phyloP scores from a whole-genome alignment of 2,329 filamentous ascomycete genomes.

The Hawksworthiomyces lignivorus region DNA sequence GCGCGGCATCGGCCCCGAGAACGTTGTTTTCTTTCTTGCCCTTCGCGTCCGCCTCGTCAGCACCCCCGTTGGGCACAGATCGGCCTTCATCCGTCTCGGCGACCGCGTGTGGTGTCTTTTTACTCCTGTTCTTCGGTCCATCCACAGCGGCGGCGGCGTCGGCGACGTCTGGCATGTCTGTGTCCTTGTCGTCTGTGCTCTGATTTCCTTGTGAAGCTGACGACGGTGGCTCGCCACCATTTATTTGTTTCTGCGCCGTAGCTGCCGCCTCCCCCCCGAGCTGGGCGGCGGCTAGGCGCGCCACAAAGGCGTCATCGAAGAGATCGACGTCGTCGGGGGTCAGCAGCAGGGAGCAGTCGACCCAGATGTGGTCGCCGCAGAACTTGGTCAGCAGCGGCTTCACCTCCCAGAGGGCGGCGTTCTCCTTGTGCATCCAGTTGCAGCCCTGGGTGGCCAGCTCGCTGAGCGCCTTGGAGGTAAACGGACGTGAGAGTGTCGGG shows the following conservation, averaged over 20 bases:
- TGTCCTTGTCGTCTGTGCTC: neutral
- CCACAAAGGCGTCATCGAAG: slow-evolving; percentile 41
- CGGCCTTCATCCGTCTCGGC: neutral
- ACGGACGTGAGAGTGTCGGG: slow-evolving; percentile 66
- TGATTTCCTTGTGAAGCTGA: neutral
- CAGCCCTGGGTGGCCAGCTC: slow-evolving; percentile 63
- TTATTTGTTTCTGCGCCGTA: too few relatives aligned
- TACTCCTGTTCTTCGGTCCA: too few relatives aligned
- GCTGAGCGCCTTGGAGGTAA: slow-evolving; percentile 64
- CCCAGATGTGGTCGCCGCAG: slow-evolving; percentile 66
- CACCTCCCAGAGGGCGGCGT: slow-evolving; percentile 62
- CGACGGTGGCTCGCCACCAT: too few relatives aligned
- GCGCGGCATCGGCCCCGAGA: neutral
- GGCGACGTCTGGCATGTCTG: neutral
- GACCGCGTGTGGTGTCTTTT: too few relatives aligned
- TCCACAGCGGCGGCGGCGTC: too few relatives aligned
- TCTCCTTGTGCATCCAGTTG: slow-evolving; percentile 67
- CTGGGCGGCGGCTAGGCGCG: slow-evolving; percentile 17
- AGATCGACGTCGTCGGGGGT: slow-evolving; percentile 48
- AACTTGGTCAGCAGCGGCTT: slow-evolving; percentile 67
- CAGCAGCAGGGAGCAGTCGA: slow-evolving; percentile 51
- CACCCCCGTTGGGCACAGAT: too few relatives aligned
- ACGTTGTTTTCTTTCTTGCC: too few relatives aligned
- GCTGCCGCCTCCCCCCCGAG: neutral
- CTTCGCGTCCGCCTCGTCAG: neutral